Evolutionary conservation across 805 yeast genomes (phyloP).

Genomic region (Yarrowia sp.): DNA sequence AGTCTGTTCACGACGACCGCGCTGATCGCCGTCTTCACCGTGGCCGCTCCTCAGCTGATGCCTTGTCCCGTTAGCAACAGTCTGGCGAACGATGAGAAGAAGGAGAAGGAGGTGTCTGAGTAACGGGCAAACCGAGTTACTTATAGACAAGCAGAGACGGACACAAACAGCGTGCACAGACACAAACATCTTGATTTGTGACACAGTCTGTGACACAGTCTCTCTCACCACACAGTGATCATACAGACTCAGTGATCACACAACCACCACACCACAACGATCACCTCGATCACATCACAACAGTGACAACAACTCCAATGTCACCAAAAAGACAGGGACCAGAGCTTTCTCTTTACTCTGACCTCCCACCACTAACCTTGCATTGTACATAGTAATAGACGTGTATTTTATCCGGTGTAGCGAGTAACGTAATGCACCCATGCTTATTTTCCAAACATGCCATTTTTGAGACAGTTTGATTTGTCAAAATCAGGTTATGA

Average conservation of each 20-base stretch:
- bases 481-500: background rate
- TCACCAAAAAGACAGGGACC: background rate
- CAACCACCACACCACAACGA: background rate
- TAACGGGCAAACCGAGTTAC: background rate
- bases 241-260: background rate
- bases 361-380: conserved; percentile 10
- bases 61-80: conserved; percentile 37
- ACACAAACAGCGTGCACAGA: too few species aligned
- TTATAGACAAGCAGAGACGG: background rate
- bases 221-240: background rate
- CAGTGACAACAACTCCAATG: background rate
- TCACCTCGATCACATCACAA: background rate
- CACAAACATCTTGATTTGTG: too few species aligned
- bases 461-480: background rate
- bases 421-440: background rate
- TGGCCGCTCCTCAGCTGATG: conserved; percentile 44
- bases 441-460: background rate
- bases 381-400: conserved; percentile 25
- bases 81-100: conserved; percentile 7
- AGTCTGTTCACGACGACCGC: conserved; percentile 72
- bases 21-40: conserved; percentile 66
- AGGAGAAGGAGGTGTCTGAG: too few species aligned
- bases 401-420: background rate
- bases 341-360: too few species aligned
- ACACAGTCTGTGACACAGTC: too few species aligned